Percentiles rank a stretch among this genome's conserved stretches.
Evolutionary conservation across 371 early-diverging fungal species (phyloP).

Genomic region (Mortierella sp.): DNA sequence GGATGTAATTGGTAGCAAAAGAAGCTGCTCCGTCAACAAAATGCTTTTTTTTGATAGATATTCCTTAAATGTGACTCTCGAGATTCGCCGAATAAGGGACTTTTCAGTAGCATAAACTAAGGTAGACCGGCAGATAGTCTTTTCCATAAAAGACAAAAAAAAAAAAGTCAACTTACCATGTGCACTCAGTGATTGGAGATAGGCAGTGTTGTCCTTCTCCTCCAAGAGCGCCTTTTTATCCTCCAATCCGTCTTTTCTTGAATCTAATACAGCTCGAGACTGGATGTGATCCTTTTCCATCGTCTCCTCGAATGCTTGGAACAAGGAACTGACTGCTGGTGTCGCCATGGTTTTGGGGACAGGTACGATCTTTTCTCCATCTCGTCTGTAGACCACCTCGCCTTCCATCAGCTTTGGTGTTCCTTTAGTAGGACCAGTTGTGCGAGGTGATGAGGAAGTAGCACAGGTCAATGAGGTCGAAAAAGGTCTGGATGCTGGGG

Average conservation of each 20-base stretch:
- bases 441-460: not conserved
- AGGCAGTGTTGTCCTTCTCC: not conserved
- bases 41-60: no score
- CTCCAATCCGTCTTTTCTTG: not conserved
- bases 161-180: no score
- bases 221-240: not conserved
- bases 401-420: conserved; percentile 13
- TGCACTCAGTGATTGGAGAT: not conserved
- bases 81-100: no score
- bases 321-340: conserved; percentile 32
- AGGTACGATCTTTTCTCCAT: conserved; percentile 43
- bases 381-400: conserved; percentile 39
- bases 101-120: no score
- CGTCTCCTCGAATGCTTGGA: conserved; percentile 8
- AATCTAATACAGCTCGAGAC: not conserved
- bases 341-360: conserved; percentile 6
- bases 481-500: not conserved
- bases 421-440: no score
- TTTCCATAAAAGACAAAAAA: no score
- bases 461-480: not conserved
- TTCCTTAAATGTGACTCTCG: no score
- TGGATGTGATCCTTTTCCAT: not conserved
- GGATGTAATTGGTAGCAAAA: no score
- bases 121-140: no score
- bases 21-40: no score